phyloP scores from a whole-genome alignment of 2,329 filamentous ascomycete genomes.

The Rutstroemia sp. region DNA sequence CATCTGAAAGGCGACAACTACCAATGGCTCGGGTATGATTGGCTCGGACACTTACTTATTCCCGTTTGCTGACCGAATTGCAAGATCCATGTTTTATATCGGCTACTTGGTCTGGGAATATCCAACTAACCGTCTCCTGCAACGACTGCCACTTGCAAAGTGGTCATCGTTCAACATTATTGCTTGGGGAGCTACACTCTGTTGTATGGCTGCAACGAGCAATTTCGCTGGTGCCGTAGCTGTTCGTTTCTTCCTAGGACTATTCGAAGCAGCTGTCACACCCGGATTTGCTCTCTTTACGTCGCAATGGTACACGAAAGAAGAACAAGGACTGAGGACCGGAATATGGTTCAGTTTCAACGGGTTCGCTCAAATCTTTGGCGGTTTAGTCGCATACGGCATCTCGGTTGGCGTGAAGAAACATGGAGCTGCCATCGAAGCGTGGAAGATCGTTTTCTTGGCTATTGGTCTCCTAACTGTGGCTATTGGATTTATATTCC shows the following conservation, averaged over 20 bases:
- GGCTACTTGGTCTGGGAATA: slow-evolving; percentile 30
- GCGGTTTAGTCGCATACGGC: slow-evolving; percentile 55
- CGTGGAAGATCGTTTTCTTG: slow-evolving; percentile 54
- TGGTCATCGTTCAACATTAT: slow-evolving; percentile 55
- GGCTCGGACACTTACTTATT: background rate
- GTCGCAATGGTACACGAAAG: slow-evolving; percentile 65
- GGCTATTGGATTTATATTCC: slow-evolving; percentile 34
- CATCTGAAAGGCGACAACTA: slow-evolving; percentile 33
- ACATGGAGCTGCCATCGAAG: slow-evolving; percentile 41
- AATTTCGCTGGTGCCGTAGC: slow-evolving; percentile 55
- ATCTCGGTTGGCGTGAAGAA: slow-evolving; percentile 46
- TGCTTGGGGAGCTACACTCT: slow-evolving; percentile 52
- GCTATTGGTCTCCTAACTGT: slow-evolving; percentile 40
- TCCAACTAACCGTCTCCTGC: slow-evolving; percentile 31
- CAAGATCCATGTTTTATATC: slow-evolving; percentile 36
- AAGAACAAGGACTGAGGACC: slow-evolving; percentile 55
- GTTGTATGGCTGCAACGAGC: slow-evolving; percentile 54
- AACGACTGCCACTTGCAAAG: slow-evolving; percentile 54
- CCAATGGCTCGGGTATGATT: slow-evolving; percentile 37
- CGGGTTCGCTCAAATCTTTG: slow-evolving; percentile 55
- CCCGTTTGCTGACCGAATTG: background rate
- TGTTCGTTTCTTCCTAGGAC: slow-evolving; percentile 59
- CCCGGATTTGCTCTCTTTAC: slow-evolving; percentile 63
- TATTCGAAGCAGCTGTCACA: slow-evolving; percentile 61
- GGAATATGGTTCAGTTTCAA: slow-evolving; percentile 66